Conservation (phyloP, 805 yeast species). For the Candida pini region DNA sequence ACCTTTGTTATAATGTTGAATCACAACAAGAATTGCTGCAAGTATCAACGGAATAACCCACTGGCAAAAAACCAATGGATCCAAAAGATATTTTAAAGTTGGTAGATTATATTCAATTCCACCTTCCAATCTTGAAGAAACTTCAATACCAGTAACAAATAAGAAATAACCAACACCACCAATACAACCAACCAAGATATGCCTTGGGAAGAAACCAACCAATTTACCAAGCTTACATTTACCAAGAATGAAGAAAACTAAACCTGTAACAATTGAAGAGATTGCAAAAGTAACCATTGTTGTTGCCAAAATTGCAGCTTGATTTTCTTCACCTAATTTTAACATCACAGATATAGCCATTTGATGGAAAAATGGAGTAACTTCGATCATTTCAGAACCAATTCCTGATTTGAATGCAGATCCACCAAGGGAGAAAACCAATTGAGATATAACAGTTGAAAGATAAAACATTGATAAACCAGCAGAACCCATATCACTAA, state of each 20-base stretch:
- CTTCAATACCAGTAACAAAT: slow-evolving; percentile 86
- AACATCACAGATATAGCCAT: slow-evolving; percentile 74
- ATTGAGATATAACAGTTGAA: slow-evolving; percentile 83
- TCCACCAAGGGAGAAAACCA: slow-evolving; percentile 85
- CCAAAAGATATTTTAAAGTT: slow-evolving; percentile 46
- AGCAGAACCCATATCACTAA: slow-evolving; percentile 74
- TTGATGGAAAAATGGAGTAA: slow-evolving; percentile 96
- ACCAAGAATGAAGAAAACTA: slow-evolving; percentile 73
- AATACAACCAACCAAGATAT: slow-evolving; percentile 92
- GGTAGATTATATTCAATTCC: slow-evolving; percentile 58
- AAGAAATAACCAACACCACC: slow-evolving; percentile 98
- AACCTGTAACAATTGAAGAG: slow-evolving; percentile 81
- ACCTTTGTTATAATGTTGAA: slow-evolving; percentile 55
- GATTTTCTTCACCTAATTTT: slow-evolving; percentile 39
- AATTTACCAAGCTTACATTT: slow-evolving; percentile 74
- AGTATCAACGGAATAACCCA: slow-evolving; percentile 70
- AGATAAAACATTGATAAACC: slow-evolving; percentile 94
- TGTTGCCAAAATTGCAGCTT: slow-evolving; percentile 65
- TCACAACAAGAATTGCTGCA: slow-evolving; percentile 51
- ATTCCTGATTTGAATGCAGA: slow-evolving; percentile 87
- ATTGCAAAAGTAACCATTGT: slow-evolving; percentile 81
- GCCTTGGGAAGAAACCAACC: slow-evolving; percentile 94
- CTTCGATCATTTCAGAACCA: slow-evolving; percentile 98
- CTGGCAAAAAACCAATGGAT: slow-evolving; percentile 42
- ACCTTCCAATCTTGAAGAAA: slow-evolving; percentile 75